Base-by-base conservation (phyloP, 2,329 filamentous ascomycete genomes). In the Trichoderma sp. region DNA sequence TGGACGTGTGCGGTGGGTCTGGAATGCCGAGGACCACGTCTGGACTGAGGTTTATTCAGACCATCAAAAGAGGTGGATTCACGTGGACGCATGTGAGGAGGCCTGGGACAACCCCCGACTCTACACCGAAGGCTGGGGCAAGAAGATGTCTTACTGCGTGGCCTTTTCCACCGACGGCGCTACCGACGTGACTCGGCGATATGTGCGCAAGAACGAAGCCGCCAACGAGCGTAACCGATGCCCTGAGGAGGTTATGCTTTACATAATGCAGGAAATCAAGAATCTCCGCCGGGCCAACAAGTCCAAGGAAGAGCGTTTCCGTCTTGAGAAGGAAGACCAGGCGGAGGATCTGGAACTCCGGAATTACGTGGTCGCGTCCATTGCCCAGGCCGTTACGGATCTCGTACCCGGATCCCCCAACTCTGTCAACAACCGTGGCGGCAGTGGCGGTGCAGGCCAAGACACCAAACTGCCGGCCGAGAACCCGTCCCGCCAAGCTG, bases 31-130 rank as follows among this genome's bases (percentile, higher is more conserved):
- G 81, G 96, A 98, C 80, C 93, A 98, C 78, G 93, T 98, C 30
- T 99, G 96, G 96, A 97, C 95, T 1, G 96, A 98, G 78, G 92
- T 98, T 15, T 99, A 97, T 83, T 98, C 95, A 3, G 93, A 96
- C 74, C 94, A 97, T 82, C 92, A 95, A 78, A 91, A 92, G 80
- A 90, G 94, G 79, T 99, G 96, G 96, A 88, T 98, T n/a, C 95
- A 98, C 76, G 94, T 98, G 55, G 96, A 99, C 80, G 91, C 92
- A 39, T 98, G 95, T 78, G 96, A 98, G 80, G 95, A 95, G 79
- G 90, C 93, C 1, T 98, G 95, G 94, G 96, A 99, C 80, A 94
- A 95, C 78, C 96, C 96, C 65, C 88, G 93, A 59, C 87, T 98
- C 11, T 98, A 98, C 82, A 90, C 94, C 7, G 94, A 98, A 82